These are phyloP conservation scores for Citrus trifoliata DNA, from an alignment of 345 rosid genomes.

Conservation along the genomic window DNA sequence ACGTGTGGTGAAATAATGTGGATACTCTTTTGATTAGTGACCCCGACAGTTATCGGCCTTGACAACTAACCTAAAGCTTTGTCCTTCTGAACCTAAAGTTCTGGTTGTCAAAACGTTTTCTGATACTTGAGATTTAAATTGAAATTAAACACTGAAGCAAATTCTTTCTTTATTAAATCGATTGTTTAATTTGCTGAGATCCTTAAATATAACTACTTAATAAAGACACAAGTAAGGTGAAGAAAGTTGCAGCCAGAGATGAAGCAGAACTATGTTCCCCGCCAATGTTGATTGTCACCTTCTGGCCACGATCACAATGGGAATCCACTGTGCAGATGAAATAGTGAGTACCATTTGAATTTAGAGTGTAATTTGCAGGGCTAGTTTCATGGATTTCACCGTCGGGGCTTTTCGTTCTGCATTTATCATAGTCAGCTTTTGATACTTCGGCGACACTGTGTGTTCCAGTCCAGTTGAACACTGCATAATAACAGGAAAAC, in stretches of 20 bases:
- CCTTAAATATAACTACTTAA: not conserved
- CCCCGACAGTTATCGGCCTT: not conserved
- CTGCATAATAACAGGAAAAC: not conserved
- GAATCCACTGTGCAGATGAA: conserved; percentile 24
- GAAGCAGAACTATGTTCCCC: conserved; percentile 11
- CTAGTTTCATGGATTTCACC: not conserved
- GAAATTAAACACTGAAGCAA: not conserved
- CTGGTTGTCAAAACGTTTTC: not conserved
- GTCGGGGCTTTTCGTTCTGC: conserved; percentile 13
- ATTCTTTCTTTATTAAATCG: not conserved
- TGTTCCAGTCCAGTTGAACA: conserved; percentile 32
- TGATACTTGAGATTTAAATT: not conserved
- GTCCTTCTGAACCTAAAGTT: no score
- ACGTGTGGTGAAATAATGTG: no score
- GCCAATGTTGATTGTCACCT: conserved; percentile 20
- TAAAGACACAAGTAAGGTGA: conserved; percentile 1
- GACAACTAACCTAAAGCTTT: not conserved
- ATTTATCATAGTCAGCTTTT: conserved; percentile 19
- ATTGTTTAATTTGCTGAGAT: not conserved
- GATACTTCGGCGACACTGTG: conserved; percentile 22
- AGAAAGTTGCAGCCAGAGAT: not conserved
- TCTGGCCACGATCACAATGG: conserved; percentile 29
- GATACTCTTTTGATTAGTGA: not conserved
- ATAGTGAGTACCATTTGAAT: not conserved
- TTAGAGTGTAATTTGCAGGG: conserved; percentile 7